These are phyloP conservation scores for Scedosporium boydii DNA, from an alignment of 2,329 filamentous ascomycete genomes.

Conservation along the genomic window DNA sequence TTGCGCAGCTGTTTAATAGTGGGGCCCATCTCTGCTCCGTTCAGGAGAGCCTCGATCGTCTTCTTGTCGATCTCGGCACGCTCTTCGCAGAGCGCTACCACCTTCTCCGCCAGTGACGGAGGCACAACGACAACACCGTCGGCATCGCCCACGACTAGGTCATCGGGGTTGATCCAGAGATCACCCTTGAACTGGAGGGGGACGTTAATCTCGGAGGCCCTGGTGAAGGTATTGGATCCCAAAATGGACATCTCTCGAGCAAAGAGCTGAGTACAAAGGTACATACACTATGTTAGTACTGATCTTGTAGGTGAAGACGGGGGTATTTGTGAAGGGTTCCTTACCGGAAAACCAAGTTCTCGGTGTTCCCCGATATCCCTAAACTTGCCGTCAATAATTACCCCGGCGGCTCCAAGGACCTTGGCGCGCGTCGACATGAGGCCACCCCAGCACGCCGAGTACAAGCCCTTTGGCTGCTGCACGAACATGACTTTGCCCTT, in stretches of 20 bases:
- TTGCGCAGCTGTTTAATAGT: not conserved
- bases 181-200: conserved; percentile 16
- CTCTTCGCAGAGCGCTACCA: conserved; percentile 18
- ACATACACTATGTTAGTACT: too few relatives aligned
- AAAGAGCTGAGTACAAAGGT: conserved; percentile 9
- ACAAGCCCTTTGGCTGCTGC: conserved; percentile 16
- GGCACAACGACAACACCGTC: conserved; percentile 21
- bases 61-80: conserved; percentile 19
- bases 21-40: not conserved
- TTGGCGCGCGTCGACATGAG: conserved; percentile 21
- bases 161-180: conserved; percentile 20
- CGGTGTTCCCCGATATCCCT: conserved; percentile 20
- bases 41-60: conserved; percentile 6
- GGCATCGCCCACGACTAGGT: conserved; percentile 18
- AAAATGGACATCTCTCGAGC: conserved; percentile 17
- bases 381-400: conserved; percentile 18
- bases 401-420: conserved; percentile 16
- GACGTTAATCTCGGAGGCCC: conserved; percentile 17
- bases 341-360: conserved; percentile 15
- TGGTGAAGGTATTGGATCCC: conserved; percentile 20
- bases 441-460: conserved; percentile 18
- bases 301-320: too few relatives aligned
- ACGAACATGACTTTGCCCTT: conserved; percentile 17
- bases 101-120: conserved; percentile 14
- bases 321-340: too few relatives aligned